phyloP scores from a whole-genome alignment of 2,329 filamentous ascomycete species.

The Paraconiothyrium brasiliense region DNA sequence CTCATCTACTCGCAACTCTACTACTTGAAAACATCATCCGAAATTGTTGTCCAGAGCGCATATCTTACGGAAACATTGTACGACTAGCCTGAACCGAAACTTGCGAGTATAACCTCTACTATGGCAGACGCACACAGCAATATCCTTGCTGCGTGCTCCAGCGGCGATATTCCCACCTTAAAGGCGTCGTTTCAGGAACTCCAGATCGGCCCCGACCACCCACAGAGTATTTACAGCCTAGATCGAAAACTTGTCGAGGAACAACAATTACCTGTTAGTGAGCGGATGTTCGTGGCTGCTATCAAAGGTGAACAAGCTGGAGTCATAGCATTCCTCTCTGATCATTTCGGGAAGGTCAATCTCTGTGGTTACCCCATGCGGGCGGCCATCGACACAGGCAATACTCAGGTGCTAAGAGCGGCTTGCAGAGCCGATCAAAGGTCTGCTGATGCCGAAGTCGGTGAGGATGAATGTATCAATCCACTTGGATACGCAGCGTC shows the following conservation, averaged over 20 bases:
- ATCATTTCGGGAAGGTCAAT: slow-evolving; percentile 5
- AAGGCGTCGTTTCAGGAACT: slow-evolving; percentile 10
- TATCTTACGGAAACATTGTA: background rate
- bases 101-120: background rate
- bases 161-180: slow-evolving; percentile 14
- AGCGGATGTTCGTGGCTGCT: slow-evolving; percentile 13
- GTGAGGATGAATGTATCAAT: slow-evolving; percentile 14
- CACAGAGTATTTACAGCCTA: slow-evolving; percentile 11
- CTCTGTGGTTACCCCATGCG: slow-evolving; percentile 11
- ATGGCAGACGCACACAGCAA: background rate
- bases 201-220: slow-evolving; percentile 9
- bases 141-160: slow-evolving; percentile 16
- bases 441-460: slow-evolving; percentile 9
- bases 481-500: slow-evolving; percentile 17
- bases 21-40: background rate
- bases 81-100: background rate
- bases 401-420: slow-evolving; percentile 13
- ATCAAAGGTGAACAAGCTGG: slow-evolving; percentile 8
- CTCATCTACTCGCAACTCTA: background rate
- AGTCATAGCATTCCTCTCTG: slow-evolving; percentile 14
- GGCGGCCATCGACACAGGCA: slow-evolving; percentile 14
- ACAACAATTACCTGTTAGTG: slow-evolving; percentile 11
- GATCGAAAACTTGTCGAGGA: slow-evolving; percentile 9
- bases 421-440: slow-evolving; percentile 13
- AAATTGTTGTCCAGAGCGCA: background rate